phyloP scores from a whole-genome alignment of 176 grass and related monocot species.

The Urochloa ruziziensis region DNA sequence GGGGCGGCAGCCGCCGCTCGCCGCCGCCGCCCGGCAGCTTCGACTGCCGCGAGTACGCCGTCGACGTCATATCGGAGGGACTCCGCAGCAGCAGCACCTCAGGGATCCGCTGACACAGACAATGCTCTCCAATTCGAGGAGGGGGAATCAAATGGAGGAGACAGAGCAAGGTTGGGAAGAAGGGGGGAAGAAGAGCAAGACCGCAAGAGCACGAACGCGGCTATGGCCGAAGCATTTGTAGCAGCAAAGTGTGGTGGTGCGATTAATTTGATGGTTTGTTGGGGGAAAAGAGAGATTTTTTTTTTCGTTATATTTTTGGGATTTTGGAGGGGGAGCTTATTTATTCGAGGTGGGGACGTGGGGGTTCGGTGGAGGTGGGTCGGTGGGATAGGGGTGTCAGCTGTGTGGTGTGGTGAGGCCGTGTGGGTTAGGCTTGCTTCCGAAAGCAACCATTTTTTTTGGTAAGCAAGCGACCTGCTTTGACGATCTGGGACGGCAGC shows the following conservation, averaged over 20 bases:
- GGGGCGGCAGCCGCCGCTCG: conserved; percentile 24
- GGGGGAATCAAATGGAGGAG: too few relatives aligned
- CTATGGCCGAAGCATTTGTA: conserved; percentile 15
- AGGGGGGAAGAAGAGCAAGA: too few relatives aligned
- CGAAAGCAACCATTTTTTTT: too few relatives aligned
- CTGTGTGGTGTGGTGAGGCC: not conserved
- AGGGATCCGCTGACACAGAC: not conserved
- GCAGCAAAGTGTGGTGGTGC: not conserved
- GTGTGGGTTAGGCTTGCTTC: too few relatives aligned
- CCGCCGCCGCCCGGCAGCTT: conserved; percentile 21
- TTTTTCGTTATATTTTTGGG: not conserved
- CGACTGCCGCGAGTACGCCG: conserved; percentile 41
- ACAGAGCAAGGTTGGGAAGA: too few relatives aligned
- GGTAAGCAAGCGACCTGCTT: too few relatives aligned
- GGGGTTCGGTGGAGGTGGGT: not conserved
- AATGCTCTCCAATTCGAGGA: not conserved
- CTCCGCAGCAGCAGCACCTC: not conserved
- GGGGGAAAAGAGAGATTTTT: not conserved
- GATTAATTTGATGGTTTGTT: conserved; percentile 10
- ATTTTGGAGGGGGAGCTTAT: not conserved
- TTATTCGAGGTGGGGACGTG: not conserved
- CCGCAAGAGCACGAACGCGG: not conserved
- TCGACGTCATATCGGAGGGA: conserved; percentile 34
- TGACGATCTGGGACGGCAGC: too few relatives aligned
- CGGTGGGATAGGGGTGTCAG: not conserved